Evolutionary conservation across 441 rosid species (phyloP).

Genomic region (Gossypium lobatum): DNA sequence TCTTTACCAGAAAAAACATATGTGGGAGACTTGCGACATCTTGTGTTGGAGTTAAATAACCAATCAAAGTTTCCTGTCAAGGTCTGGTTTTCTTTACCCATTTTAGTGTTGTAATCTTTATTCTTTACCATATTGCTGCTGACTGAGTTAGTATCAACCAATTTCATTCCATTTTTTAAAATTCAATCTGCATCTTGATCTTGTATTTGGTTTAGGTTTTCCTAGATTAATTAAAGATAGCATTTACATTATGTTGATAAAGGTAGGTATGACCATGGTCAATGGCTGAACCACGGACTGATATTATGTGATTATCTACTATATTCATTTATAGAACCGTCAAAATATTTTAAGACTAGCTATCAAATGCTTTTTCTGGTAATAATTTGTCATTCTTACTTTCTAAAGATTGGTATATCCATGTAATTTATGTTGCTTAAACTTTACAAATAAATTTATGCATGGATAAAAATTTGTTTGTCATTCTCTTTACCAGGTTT

Average conservation of each 20-base stretch:
- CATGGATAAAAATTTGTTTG: neutral
- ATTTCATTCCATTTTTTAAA: neutral
- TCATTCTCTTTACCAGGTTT: neutral
- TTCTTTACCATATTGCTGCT: neutral
- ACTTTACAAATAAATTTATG: neutral
- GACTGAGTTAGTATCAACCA: neutral
- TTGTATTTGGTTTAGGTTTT: constrained; percentile 4
- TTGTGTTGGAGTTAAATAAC: constrained; percentile 75
- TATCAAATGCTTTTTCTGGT: neutral
- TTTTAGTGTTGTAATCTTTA: neutral
- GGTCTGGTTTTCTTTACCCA: constrained; percentile 38
- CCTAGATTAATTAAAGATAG: neutral
- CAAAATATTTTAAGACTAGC: neutral
- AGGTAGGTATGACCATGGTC: neutral
- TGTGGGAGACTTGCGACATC: constrained; percentile 72
- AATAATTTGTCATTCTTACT: neutral
- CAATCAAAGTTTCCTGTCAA: constrained; percentile 65
- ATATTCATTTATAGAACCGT: neutral
- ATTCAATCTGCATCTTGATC: neutral
- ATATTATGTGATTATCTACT: neutral
- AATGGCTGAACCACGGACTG: neutral
- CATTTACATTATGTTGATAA: neutral
- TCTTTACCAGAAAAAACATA: constrained; percentile 60
- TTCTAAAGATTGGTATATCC: neutral
- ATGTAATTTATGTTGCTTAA: constrained; percentile 1